Conservation (phyloP, 2,329 filamentous ascomycete species). For the Colletotrichum tofieldiae region DNA sequence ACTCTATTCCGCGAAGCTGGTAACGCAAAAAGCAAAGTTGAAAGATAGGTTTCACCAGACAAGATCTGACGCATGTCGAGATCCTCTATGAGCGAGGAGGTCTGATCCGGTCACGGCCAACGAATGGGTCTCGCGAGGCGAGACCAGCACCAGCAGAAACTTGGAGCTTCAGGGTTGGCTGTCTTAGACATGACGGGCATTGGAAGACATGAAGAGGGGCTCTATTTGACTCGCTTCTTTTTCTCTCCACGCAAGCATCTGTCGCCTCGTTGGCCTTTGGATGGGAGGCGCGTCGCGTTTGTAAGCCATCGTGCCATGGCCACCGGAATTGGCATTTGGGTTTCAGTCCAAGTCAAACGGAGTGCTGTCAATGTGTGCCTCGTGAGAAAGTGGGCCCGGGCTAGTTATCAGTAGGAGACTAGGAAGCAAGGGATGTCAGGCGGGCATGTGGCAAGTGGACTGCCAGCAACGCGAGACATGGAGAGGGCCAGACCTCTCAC, state of each 20-base stretch:
- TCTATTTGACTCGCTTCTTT: neutral
- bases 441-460: conserved; percentile 11
- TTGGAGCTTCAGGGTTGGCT: neutral
- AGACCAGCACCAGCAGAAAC: neutral
- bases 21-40: neutral
- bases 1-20: neutral
- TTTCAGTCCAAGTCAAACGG: conserved; percentile 27
- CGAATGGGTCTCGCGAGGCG: neutral
- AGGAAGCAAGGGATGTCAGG: neutral
- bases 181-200: conserved; percentile 34
- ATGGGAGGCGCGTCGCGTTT: conserved; percentile 10
- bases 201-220: neutral
- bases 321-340: conserved; percentile 24
- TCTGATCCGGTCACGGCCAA: conserved; percentile 6
- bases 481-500: conserved; percentile 12
- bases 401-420: neutral
- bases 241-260: conserved; percentile 36
- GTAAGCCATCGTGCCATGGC: conserved; percentile 1
- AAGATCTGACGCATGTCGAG: conserved; percentile 25
- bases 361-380: conserved; percentile 1
- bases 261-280: conserved; percentile 7
- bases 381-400: neutral
- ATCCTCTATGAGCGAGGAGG: conserved; percentile 10
- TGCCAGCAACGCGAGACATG: conserved; percentile 24
- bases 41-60: conserved; percentile 8